Evolutionary conservation across 495 filamentous ascomycete species (phyloP), one percentile per base, ranked within the genome.

Genomic region (Paragyromitra xinjiangensis): DNA sequence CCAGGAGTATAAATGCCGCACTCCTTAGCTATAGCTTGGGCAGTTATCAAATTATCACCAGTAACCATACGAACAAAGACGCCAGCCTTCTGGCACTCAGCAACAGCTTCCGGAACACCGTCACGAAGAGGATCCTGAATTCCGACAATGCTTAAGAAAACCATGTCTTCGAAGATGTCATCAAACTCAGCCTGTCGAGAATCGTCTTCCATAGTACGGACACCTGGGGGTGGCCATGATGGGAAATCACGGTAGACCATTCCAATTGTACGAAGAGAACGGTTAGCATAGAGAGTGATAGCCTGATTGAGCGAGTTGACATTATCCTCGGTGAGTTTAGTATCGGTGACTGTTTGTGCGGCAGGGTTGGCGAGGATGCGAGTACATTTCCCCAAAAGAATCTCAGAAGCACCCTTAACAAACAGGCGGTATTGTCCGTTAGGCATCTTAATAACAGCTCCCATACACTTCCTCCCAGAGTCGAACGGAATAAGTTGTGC

Each of bases 61-160:
- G 94, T 97, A 16, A 97, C 93, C 94, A 97, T 97, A 45, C 92
- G 90, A 14, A 95, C 93, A 78, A 90, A 90, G 56, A 97, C 92
- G 77, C 94, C 94, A 42, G 94, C 94, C 29, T 88, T 84, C 77
- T 93, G 90, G 65, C 92, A 94, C 65, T 89, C 86, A 24, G 85
- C 83, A n/a, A 97, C 93, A 6, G 94, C 91, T 39, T 94, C 90
- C 11, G 87, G 85, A 16, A 95, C 93, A 75, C 93, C 94, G 6
- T 84, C 83, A 64, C 92, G 87, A 34, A 94, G 86, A n/a, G 92
- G 91, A 81, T 94, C 92, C 75, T 92, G 91, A 55, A 94, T 93
- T 78, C 92, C 92, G 44, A 93, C 88, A 53, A 94, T 83, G 7
- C 90, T 91, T 37, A 93, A 77, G 75, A 93, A 88, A 45, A 88